Evolutionary conservation across 2,329 filamentous ascomycete species (phyloP).

Genomic region (Chrysosporium queenslandicum): DNA sequence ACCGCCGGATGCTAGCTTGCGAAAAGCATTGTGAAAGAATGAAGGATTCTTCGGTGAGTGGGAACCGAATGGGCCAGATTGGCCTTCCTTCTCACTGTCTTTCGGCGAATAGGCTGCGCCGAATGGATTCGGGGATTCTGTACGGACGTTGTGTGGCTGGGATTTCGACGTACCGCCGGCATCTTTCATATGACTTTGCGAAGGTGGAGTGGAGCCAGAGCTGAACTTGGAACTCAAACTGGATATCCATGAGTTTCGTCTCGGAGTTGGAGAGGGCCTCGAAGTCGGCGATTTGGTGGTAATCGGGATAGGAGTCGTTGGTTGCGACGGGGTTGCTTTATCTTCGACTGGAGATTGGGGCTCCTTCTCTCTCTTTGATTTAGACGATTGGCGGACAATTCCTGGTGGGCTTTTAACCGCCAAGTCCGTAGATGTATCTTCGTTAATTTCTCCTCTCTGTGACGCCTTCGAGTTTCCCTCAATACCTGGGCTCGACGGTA

Average conservation of each 20-base stretch:
- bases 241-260: slow-evolving; percentile 80
- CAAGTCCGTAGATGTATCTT: not conserved
- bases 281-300: not conserved
- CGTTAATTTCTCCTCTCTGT: not conserved
- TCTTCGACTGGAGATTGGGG: not conserved
- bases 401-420: not conserved
- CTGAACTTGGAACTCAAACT: slow-evolving; percentile 91
- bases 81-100: slow-evolving; percentile 36
- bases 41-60: slow-evolving; percentile 63
- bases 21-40: slow-evolving; percentile 70
- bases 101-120: slow-evolving; percentile 35
- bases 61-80: slow-evolving; percentile 38
- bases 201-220: slow-evolving; percentile 39
- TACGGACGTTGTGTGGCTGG: slow-evolving; percentile 24
- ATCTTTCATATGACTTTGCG: slow-evolving; percentile 28
- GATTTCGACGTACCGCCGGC: slow-evolving; percentile 23
- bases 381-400: not conserved
- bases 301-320: not conserved
- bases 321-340: not conserved
- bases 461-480: not conserved
- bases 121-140: slow-evolving; percentile 35
- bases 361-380: slow-evolving; percentile 7
- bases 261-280: not conserved
- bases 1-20: slow-evolving; percentile 58
- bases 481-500: not conserved